Conservation (phyloP, 2,329 filamentous ascomycete genomes). For the Fusarium dlaminii region DNA sequence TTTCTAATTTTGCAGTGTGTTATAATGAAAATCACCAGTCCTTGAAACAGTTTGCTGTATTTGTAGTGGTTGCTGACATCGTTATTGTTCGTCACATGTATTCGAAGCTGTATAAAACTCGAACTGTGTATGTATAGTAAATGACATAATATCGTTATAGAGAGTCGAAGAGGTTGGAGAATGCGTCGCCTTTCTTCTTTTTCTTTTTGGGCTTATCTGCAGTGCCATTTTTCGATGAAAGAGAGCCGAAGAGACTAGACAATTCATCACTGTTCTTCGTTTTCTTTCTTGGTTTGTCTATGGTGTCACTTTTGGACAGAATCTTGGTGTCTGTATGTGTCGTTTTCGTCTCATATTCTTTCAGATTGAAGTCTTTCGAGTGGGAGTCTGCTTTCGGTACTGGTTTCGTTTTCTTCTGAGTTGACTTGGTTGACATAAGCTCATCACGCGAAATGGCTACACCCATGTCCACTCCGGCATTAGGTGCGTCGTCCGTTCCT, state of each 20-base stretch:
- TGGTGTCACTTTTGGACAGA: constrained; percentile 47
- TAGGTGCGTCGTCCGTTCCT: neutral
- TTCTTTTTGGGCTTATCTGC: constrained; percentile 63
- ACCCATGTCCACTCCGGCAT: constrained; percentile 39
- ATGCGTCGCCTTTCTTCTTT: constrained; percentile 62
- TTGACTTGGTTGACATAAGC: neutral
- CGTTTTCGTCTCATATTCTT: constrained; percentile 12
- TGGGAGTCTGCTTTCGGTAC: neutral
- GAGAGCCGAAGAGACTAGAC: constrained; percentile 63
- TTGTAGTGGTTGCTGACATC: neutral
- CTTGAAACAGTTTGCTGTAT: neutral
- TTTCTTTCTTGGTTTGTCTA: constrained; percentile 63
- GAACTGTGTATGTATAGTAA: neutral
- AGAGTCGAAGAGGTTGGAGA: constrained; percentile 77
- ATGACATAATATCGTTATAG: constrained; percentile 46
- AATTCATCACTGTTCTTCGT: constrained; percentile 70
- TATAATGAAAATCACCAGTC: constrained; percentile 42
- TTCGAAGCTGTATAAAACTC: neutral
- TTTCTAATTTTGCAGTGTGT: constrained; percentile 35
- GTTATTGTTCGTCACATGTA: neutral
- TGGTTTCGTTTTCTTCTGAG: constrained; percentile 6
- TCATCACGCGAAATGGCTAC: constrained; percentile 44
- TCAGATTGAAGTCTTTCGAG: neutral
- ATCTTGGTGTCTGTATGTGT: constrained; percentile 18
- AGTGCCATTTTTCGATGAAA: constrained; percentile 47